Evolutionary conservation across 1,284 basidiomycete genomes (phyloP).

Genomic region (Fomitopsis palustris): DNA sequence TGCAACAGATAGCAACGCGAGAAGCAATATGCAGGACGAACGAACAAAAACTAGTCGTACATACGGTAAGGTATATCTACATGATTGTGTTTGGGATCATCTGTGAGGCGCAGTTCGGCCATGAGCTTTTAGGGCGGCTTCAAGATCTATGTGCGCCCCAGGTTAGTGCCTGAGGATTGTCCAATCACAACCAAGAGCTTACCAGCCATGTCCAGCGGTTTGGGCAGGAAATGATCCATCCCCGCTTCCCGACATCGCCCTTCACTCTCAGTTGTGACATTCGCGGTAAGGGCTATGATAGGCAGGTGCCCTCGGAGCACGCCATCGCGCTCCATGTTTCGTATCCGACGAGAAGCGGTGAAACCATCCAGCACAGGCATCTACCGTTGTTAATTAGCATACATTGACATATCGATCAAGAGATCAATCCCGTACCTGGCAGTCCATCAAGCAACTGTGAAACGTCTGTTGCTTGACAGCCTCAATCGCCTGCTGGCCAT

Average conservation of each 20-base stretch:
- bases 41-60: too few species aligned
- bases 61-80: too few species aligned
- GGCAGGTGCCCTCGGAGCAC: slow-evolving; percentile 22
- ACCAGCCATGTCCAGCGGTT: slow-evolving; percentile 27
- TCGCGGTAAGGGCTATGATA: slow-evolving; percentile 29
- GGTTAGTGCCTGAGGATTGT: too few species aligned
- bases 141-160: too few species aligned
- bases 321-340: slow-evolving; percentile 24
- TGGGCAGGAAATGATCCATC: slow-evolving; percentile 29
- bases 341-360: slow-evolving; percentile 22
- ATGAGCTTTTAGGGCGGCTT: too few species aligned
- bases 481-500: slow-evolving; percentile 26
- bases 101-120: too few species aligned
- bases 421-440: too few species aligned
- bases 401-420: too few species aligned
- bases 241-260: slow-evolving; percentile 26
- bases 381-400: too few species aligned
- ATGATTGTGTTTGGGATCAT: too few species aligned
- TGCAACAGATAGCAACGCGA: too few species aligned
- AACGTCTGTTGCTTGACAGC: slow-evolving; percentile 15
- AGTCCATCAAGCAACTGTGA: slow-evolving; percentile 29
- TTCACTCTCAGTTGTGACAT: slow-evolving; percentile 27
- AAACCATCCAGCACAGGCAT: slow-evolving; percentile 30
- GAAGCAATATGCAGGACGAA: too few species aligned
- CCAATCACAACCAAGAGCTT: neutral